phyloP scores from a whole-genome alignment of 768 basidiomycete genomes.

The Tulasnella sp. region DNA sequence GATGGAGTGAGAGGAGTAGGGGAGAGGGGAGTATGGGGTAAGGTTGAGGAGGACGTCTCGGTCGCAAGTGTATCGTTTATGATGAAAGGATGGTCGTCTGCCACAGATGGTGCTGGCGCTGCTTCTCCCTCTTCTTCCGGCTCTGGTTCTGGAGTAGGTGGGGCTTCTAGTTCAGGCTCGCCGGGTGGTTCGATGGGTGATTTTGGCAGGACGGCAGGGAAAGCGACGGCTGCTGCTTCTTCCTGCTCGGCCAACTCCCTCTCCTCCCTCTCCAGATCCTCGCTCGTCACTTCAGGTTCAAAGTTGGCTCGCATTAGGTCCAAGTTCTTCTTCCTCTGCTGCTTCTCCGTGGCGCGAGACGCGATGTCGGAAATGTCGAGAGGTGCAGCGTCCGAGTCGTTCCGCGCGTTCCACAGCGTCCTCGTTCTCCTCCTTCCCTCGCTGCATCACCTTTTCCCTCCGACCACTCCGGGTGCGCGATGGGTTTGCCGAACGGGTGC shows the following conservation, averaged over 20 bases:
- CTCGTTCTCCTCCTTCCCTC: not conserved
- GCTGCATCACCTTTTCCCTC: not conserved
- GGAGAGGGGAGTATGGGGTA: not conserved
- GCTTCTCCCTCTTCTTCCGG: not conserved
- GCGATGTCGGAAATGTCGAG: not conserved
- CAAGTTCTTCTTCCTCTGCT: not conserved
- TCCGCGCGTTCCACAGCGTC: not conserved
- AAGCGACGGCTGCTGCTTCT: not conserved
- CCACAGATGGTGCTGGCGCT: not conserved
- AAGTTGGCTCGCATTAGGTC: not conserved
- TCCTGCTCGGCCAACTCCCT: conserved; percentile 10
- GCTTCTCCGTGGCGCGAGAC: not conserved
- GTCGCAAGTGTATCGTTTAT: not conserved
- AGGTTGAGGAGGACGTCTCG: not conserved
- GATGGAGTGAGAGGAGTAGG: not conserved
- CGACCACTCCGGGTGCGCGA: too few relatives aligned
- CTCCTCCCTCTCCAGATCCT: conserved; percentile 4
- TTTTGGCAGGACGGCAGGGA: not conserved
- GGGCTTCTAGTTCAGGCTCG: not conserved
- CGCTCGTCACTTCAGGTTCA: not conserved
- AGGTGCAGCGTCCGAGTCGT: conserved; percentile 9
- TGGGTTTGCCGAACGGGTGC: too few relatives aligned
- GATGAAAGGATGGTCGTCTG: not conserved
- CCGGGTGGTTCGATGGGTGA: not conserved
- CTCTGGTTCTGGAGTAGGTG: not conserved